Evolutionary conservation across 164 flowering plant genomes (phyloP), one percentile per base, ranked within the genome.

Genomic region (Tetracentron sinense): DNA sequence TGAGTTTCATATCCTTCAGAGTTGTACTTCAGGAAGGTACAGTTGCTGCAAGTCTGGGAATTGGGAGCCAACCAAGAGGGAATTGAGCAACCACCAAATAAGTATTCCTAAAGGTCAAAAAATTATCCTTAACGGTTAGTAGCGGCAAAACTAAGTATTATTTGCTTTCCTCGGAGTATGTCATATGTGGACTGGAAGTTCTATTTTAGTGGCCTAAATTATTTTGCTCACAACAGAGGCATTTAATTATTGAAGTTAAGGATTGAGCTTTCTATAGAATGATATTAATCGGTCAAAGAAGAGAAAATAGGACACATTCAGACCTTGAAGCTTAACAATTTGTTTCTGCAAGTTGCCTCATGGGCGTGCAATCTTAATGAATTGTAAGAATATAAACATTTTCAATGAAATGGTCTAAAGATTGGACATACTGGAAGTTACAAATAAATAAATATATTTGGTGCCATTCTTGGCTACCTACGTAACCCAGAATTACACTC

Each of bases 1-100:
- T 61, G 86, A 85, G 69, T 90, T 92, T 67, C 92, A 79, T 22
- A 87, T 90, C 66, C 92, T 92, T 63, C 84, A 78, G 56, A 87
- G 88, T 67, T 85, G 89, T 80, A 83, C 79, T 72, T 88, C 98
- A n/a, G 86, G 90, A 62, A 79, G 92, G 71, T 78, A 63, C 50
- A 63, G 76, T 4, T 80, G 89, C 67, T 62, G 81, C 79, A 80
- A 66, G 64, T 72, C 86, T 55, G 74, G 61, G 54, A 88, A 85
- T 29, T 66, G 61, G 76, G 81, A 77, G 71, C 88, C 75, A 62
- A 72, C 75, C 1, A 77, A 76, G 63, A 85, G 78, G 27, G 92
- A 84, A 68, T 23, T 85, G 46, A 79, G 72, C 54, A 63, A 76
- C 56, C 78, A 72, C 57, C 87, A 82, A 67, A 74, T 60, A 44